Evolutionary conservation across 768 basidiomycete genomes (phyloP).

Genomic region (Suillus discolor): DNA sequence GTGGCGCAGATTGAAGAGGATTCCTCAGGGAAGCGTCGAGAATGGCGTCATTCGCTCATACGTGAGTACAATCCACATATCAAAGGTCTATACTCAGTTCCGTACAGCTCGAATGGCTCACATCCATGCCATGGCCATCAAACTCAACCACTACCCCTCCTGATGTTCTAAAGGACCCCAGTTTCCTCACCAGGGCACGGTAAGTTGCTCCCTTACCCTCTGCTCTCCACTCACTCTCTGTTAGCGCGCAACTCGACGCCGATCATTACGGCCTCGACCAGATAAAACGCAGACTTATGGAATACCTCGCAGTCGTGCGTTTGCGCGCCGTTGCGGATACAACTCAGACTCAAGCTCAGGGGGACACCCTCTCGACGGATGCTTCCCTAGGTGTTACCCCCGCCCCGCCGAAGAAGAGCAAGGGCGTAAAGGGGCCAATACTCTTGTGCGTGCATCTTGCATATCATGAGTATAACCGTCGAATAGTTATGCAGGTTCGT

Average conservation of each 20-base stretch:
- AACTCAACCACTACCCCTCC: conserved; percentile 24
- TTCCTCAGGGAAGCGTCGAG: conserved; percentile 90
- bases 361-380: background rate
- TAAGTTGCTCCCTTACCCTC: conserved; percentile 12
- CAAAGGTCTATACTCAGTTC: background rate
- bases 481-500: conserved; percentile 57
- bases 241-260: conserved; percentile 69
- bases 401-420: conserved; percentile 24
- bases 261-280: conserved; percentile 94
- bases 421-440: conserved; percentile 69
- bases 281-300: conserved; percentile 89
- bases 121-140: conserved; percentile 81
- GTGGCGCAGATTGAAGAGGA: conserved; percentile 81
- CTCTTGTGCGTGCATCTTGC: conserved; percentile 49
- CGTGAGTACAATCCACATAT: conserved; percentile 44
- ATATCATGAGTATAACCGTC: background rate
- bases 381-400: conserved; percentile 11
- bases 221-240: background rate
- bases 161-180: conserved; percentile 47
- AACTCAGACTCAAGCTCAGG: conserved; percentile 4
- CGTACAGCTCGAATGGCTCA: conserved; percentile 85
- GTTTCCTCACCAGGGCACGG: conserved; percentile 72
- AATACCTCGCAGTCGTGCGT: conserved; percentile 88
- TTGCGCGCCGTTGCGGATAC: conserved; percentile 40
- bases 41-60: conserved; percentile 86